Percentiles rank a stretch among this genome's conserved stretches.
Evolutionary conservation across 139 green algal genomes (phyloP).

Genomic region (Ettlia oleoabundans): DNA sequence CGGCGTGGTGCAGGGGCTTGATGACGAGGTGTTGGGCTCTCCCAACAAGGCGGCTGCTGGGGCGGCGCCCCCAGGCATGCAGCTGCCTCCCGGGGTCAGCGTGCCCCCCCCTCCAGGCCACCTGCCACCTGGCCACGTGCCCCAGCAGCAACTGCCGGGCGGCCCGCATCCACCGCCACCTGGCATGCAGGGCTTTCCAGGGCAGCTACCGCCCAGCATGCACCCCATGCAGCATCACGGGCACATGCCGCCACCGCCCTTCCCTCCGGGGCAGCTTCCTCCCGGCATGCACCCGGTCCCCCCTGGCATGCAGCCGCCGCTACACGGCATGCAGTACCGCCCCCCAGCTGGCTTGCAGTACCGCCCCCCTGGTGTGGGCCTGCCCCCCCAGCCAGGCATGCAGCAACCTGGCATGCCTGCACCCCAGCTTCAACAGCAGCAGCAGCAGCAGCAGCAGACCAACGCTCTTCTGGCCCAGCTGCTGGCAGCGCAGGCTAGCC

Average conservation of each 20-base stretch:
- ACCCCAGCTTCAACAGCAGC: slow-evolving; percentile 15
- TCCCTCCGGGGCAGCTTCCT: neutral
- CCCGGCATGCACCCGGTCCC: neutral
- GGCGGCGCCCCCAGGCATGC: slow-evolving; percentile 14
- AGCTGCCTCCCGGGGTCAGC: neutral
- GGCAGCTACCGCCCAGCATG: neutral
- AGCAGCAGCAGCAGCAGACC: slow-evolving; percentile 14
- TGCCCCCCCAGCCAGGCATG: slow-evolving; percentile 4
- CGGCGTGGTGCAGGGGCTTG: slow-evolving; percentile 27
- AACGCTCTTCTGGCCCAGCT: slow-evolving; percentile 15
- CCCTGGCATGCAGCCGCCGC: slow-evolving; percentile 9
- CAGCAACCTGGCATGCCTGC: slow-evolving; percentile 12
- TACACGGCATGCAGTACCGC: slow-evolving; percentile 20
- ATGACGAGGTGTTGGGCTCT: slow-evolving; percentile 5
- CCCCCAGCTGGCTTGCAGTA: slow-evolving; percentile 12
- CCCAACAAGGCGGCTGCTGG: neutral
- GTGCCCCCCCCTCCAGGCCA: neutral
- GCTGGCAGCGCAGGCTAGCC: slow-evolving; percentile 20
- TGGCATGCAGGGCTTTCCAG: neutral
- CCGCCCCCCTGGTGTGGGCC: neutral
- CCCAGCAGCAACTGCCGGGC: neutral
- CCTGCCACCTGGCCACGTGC: neutral
- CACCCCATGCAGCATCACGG: slow-evolving; percentile 4
- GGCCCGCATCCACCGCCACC: neutral
- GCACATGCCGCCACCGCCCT: neutral